These are phyloP conservation scores for Flaveria trinervia DNA, from an alignment of 129 eudicot species.

Conservation along the genomic window DNA sequence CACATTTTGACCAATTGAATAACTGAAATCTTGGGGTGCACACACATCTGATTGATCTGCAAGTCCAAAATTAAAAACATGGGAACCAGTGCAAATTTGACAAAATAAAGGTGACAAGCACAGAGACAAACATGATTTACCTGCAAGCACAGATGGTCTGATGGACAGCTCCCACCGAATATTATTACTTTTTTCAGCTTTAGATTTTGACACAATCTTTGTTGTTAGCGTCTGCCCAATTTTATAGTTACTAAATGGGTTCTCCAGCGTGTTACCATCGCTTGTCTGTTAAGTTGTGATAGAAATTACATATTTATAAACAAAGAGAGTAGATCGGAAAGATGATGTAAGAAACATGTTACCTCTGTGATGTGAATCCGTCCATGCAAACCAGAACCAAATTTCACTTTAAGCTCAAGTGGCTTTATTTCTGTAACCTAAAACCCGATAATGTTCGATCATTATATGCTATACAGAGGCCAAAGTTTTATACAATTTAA, in stretches of 20 bases:
- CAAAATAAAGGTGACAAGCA: constrained; percentile 1
- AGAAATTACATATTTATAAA: background rate
- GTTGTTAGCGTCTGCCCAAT: constrained; percentile 84
- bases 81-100: background rate
- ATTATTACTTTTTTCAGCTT: constrained; percentile 44
- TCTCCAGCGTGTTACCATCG: constrained; percentile 55
- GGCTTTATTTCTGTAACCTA: constrained; percentile 86
- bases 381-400: constrained; percentile 78
- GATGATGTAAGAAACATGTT: constrained; percentile 1
- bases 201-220: constrained; percentile 61
- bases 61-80: background rate
- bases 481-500: background rate
- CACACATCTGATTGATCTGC: constrained; percentile 23
- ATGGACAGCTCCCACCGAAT: constrained; percentile 76
- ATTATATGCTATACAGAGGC: constrained; percentile 11
- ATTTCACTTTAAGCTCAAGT: constrained; percentile 77
- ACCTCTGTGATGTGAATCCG: constrained; percentile 93
- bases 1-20: constrained; percentile 57
- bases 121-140: constrained; percentile 37
- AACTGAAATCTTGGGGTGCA: constrained; percentile 49
- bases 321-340: background rate
- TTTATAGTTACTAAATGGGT: constrained; percentile 54
- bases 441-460: constrained; percentile 16
- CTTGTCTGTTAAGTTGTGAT: constrained; percentile 48
- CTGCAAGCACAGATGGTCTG: constrained; percentile 71